Evolutionary conservation across 2,329 filamentous ascomycete genomes (phyloP).

Genomic region (Pseudonectria foliicola): DNA sequence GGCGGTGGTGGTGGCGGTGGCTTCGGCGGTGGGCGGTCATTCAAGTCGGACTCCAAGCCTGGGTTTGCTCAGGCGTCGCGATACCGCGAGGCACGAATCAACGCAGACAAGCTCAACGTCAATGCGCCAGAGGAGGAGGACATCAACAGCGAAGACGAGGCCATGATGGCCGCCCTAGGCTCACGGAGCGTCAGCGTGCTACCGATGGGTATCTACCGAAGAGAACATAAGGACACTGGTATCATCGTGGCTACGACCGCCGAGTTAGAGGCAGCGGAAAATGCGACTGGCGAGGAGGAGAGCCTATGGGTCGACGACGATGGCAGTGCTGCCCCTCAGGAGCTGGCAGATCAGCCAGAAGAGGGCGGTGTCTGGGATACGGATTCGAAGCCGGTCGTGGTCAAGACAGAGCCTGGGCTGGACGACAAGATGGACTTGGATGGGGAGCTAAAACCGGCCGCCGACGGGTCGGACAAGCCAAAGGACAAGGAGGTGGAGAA

Average conservation of each 20-base stretch:
- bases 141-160: conserved; percentile 38
- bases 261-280: conserved; percentile 49
- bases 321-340: conserved; percentile 18
- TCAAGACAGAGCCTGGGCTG: conserved; percentile 39
- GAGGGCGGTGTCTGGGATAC: conserved; percentile 39
- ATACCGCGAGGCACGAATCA: conserved; percentile 42
- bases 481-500: conserved; percentile 17
- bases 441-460: conserved; percentile 16
- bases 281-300: conserved; percentile 37
- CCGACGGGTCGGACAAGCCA: conserved; percentile 6
- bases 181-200: conserved; percentile 29
- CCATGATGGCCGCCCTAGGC: conserved; percentile 31
- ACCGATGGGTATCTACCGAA: conserved; percentile 50
- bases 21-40: conserved; percentile 16
- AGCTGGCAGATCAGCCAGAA: conserved; percentile 23
- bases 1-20: conserved; percentile 21
- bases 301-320: conserved; percentile 39
- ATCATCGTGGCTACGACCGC: conserved; percentile 49
- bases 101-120: conserved; percentile 47
- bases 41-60: conserved; percentile 29
- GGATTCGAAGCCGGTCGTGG: conserved; percentile 27
- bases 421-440: conserved; percentile 38
- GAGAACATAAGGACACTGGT: conserved; percentile 47
- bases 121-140: conserved; percentile 37
- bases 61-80: conserved; percentile 31